Conservation (phyloP, 305 asterid genomes). For the Fraxinus paxiana region DNA sequence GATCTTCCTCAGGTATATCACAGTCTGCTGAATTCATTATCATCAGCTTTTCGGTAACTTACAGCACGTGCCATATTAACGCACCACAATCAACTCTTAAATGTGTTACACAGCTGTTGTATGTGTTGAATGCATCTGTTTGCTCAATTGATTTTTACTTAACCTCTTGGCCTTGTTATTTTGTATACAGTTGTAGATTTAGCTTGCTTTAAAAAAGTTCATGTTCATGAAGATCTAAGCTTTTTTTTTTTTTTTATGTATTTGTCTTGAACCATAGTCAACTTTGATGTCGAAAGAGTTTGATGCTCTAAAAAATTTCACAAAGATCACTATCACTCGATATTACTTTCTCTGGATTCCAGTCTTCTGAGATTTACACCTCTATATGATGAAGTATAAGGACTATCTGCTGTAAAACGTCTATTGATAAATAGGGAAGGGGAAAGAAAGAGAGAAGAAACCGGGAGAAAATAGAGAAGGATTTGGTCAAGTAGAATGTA, state of each 20-base stretch:
- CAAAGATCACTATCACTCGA: background rate
- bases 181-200: background rate
- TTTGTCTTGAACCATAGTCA: background rate
- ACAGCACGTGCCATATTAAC: background rate
- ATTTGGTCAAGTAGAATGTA: background rate
- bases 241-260: background rate
- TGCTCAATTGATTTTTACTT: background rate
- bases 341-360: background rate
- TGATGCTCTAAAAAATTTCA: background rate
- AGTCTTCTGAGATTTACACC: background rate
- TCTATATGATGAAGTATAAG: background rate
- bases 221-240: background rate
- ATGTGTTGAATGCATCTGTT: background rate
- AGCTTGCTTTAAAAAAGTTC: background rate
- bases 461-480: background rate
- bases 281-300: background rate
- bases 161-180: background rate
- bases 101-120: background rate
- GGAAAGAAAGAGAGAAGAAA: background rate
- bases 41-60: background rate
- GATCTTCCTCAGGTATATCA: slow-evolving; percentile 84
- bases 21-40: slow-evolving; percentile 10
- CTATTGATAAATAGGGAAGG: background rate
- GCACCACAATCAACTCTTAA: background rate
- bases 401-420: background rate